Evolutionary conservation across 495 filamentous ascomycete species (phyloP).

Genomic region (Penicillium steckii): DNA sequence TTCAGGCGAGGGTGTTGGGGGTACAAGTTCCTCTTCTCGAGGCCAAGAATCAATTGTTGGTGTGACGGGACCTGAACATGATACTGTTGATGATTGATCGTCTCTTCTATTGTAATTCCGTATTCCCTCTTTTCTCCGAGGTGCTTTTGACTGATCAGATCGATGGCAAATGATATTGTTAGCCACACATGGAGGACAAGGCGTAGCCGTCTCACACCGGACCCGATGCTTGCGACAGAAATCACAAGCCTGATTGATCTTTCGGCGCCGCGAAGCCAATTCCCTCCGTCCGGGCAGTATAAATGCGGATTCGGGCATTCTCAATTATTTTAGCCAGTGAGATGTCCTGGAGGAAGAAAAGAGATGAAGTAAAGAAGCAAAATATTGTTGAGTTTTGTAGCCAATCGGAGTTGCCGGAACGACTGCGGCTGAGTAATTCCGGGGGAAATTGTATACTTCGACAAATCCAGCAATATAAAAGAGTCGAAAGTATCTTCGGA

Average conservation of each 20-base stretch:
- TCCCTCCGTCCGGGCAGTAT: neutral
- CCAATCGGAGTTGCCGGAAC: neutral
- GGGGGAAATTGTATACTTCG: neutral
- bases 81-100: neutral
- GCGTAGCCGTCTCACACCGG: constrained; percentile 25
- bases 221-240: constrained; percentile 31
- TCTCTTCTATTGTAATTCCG: neutral
- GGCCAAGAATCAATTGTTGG: neutral
- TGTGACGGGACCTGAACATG: neutral
- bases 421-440: neutral
- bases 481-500: neutral
- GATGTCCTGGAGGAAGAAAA: neutral
- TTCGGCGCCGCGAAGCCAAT: constrained; percentile 19
- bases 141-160: neutral
- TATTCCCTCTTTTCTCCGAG: neutral
- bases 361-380: neutral
- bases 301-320: neutral
- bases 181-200: constrained; percentile 24
- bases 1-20: neutral
- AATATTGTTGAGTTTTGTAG: neutral
- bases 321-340: neutral
- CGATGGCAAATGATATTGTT: constrained; percentile 24
- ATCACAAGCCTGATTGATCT: constrained; percentile 27
- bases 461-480: neutral
- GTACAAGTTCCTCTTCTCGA: neutral